Base-by-base conservation (phyloP, 2,329 filamentous ascomycete species). In the Alternaria panax region DNA sequence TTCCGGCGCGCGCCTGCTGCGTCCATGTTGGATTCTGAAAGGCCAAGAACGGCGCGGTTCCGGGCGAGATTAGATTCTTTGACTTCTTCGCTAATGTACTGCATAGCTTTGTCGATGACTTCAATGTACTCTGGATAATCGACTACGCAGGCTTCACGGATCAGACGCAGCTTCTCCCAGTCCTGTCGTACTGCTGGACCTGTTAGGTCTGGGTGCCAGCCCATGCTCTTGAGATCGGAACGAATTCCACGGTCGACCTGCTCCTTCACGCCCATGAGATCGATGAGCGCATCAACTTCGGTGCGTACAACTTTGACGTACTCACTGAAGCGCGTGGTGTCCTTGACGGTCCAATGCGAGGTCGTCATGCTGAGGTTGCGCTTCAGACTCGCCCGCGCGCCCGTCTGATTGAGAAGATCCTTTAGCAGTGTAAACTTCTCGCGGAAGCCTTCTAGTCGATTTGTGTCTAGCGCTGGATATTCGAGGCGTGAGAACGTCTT, bases 141-240 rank as follows among this genome's bases (percentile, higher is more conserved):
- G 5, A 68, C 65, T 36, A 71, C 68, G 54, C 79, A 81, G 5
- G 79, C 78, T 57, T 82, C 79, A n/a, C 76, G 71, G 30, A 83
- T 76, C 7, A 83, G 71, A 18, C 73, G 67, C n/a, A 83, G 66
- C 66, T 83, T 83, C 40, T 75, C 73, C 75, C 72, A 76, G 36
- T 78, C 76, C 22, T 71, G 65, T 38, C 69, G 64, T 6, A 77
- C 70, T 11, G 69, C 45, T 11, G 72, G 68, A 0, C 70, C 71
- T 9, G 76, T 75, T 8, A 79, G 72, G 52, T 82, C 80, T 3
- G 82, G 74, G 65, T 83, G 81, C 81, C 81, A 83, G n/a, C 80
- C 81, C 68, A 83, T 79, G 12, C 77, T 75, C 36, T 77, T 76
- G 56, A 83, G 81, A 51, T 83, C 81, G 60, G 78, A 78, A 34